Evolutionary conservation across 257 asterid species (phyloP).

Genomic region (Linderniella brevidens): DNA sequence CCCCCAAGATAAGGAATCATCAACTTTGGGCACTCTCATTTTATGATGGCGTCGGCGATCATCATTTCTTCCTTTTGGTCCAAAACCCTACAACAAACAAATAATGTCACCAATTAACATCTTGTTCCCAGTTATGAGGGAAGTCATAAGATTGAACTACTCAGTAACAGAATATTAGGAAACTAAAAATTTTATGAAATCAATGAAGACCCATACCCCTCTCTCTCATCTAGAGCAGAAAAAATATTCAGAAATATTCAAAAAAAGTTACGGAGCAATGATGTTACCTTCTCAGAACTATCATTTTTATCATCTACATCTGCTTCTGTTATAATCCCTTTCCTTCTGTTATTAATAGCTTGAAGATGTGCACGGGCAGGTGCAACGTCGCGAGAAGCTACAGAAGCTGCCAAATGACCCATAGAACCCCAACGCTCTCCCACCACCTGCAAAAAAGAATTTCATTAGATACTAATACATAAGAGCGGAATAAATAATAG

Average conservation of each 20-base stretch:
- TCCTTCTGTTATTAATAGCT: conserved; percentile 56
- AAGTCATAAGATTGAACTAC: too few species aligned
- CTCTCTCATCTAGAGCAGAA: too few species aligned
- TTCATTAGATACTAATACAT: conserved; percentile 4
- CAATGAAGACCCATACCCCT: too few species aligned
- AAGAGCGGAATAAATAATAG: conserved; percentile 6
- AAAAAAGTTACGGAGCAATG: too few species aligned
- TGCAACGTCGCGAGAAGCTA: conserved; percentile 62
- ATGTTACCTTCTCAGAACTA: conserved; percentile 32
- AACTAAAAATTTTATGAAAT: too few species aligned
- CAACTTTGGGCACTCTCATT: conserved; percentile 73
- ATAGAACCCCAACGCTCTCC: conserved; percentile 94
- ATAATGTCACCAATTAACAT: not conserved
- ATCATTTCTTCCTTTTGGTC: conserved; percentile 20
- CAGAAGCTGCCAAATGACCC: conserved; percentile 78
- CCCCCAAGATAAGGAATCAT: conserved; percentile 73
- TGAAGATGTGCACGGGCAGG: conserved; percentile 80
- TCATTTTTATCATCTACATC: conserved; percentile 20
- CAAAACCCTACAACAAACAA: conserved; percentile 16
- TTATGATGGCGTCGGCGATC: conserved; percentile 22
- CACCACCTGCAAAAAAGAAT: conserved; percentile 41
- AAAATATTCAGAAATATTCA: too few species aligned
- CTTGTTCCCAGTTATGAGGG: too few species aligned
- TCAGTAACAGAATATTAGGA: too few species aligned
- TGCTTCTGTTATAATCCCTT: conserved; percentile 31